Evolutionary conservation across 768 basidiomycete species (phyloP).

Genomic region (Clavulina sp.): DNA sequence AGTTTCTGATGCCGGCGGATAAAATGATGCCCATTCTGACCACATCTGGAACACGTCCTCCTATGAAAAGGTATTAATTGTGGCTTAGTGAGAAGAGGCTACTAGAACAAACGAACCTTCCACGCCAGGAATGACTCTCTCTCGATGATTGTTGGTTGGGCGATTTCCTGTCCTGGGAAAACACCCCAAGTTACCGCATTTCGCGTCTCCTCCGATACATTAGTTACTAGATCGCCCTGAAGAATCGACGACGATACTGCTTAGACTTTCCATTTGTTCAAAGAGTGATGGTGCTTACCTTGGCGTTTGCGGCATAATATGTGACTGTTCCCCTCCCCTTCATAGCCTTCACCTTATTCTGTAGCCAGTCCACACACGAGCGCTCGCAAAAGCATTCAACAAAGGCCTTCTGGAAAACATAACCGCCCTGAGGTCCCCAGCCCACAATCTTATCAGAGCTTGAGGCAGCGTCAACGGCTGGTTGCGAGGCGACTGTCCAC

Average conservation of each 20-base stretch:
- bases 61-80: conserved; percentile 24
- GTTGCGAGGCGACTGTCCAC: conserved; percentile 97
- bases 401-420: conserved; percentile 94
- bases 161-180: conserved; percentile 90
- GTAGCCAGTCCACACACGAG: conserved; percentile 40
- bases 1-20: conserved; percentile 55
- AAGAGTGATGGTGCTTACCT: conserved; percentile 28
- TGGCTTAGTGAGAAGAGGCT: background rate
- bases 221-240: conserved; percentile 65
- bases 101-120: conserved; percentile 50
- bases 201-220: conserved; percentile 57
- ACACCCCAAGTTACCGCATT: conserved; percentile 99
- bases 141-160: conserved; percentile 94
- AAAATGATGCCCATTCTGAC: conserved; percentile 85
- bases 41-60: conserved; percentile 95
- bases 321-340: conserved; percentile 52
- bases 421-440: conserved; percentile 85
- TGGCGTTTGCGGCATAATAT: conserved; percentile 68
- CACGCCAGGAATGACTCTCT: conserved; percentile 85
- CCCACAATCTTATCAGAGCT: conserved; percentile 70
- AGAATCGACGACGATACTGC: background rate
- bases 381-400: conserved; percentile 84
- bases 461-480: conserved; percentile 64
- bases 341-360: conserved; percentile 40
- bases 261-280: background rate